phyloP scores from a whole-genome alignment of 73 alveolate species.

The Blepharisma stoltei region DNA sequence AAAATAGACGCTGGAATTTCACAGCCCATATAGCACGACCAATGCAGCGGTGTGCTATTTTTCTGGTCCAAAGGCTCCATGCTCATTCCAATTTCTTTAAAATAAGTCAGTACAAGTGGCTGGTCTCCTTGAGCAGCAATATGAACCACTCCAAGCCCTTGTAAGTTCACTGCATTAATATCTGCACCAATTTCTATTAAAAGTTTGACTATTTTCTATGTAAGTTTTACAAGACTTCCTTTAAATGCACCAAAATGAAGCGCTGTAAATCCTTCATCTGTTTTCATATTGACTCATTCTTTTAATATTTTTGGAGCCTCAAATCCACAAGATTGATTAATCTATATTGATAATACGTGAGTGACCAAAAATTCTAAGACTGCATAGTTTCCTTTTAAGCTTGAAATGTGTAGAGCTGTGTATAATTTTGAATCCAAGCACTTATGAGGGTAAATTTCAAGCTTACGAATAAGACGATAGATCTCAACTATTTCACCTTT shows the following conservation, averaged over 20 bases:
- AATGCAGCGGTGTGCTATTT: slow-evolving; percentile 87
- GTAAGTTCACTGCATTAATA: slow-evolving; percentile 56
- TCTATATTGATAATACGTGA: background rate
- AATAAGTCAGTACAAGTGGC: slow-evolving; percentile 72
- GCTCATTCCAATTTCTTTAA: slow-evolving; percentile 72
- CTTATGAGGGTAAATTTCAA: background rate
- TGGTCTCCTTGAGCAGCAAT: slow-evolving; percentile 97
- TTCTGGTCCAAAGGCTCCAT: slow-evolving; percentile 63
- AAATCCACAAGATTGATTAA: background rate
- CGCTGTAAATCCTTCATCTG: slow-evolving; percentile 88
- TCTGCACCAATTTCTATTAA: slow-evolving; percentile 85
- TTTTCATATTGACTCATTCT: slow-evolving; percentile 73
- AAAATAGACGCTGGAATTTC: slow-evolving; percentile 35
- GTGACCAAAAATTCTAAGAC: background rate
- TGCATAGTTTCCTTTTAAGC: slow-evolving; percentile 20
- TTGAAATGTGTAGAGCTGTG: slow-evolving; percentile 26
- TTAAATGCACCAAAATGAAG: slow-evolving; percentile 87
- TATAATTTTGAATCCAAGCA: background rate
- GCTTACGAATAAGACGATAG: background rate
- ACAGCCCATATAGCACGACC: slow-evolving; percentile 87
- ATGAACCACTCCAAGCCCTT: slow-evolving; percentile 94
- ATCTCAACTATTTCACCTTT: background rate
- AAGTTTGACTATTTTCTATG: slow-evolving; percentile 33
- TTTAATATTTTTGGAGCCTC: slow-evolving; percentile 28
- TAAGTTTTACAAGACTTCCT: slow-evolving; percentile 75